Evolutionary conservation across 1,284 basidiomycete genomes (phyloP), one percentile per base, ranked within the genome.

Genomic region (Gymnopus androsaceus): DNA sequence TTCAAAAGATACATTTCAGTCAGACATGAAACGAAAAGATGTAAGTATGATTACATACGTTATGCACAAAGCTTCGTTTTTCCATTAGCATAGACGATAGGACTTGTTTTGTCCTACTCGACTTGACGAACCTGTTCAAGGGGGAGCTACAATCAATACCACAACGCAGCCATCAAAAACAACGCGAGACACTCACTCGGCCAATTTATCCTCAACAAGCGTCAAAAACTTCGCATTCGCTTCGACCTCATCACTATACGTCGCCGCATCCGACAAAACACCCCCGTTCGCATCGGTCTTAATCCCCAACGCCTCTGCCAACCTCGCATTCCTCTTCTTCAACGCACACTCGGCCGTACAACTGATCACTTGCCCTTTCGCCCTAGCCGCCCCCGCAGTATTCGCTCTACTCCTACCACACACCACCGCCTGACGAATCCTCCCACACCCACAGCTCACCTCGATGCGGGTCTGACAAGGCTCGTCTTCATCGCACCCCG

Each of bases 281-380:
- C n/a, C 50, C 55, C 71, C 58, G 56, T 69, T 75, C 60, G 60
- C n/a, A 19, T 81, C 81, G 1, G 77, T 65, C 49, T 70, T 84
- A 65, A 97, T 94, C 0, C 93, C 93, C 5, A 98, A 72, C 0
- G 94, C 95, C 42, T 94, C 92, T 1, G 95, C 94, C 7, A 98
- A 73, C 30, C 85, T 76, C 0, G 88, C 90, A 64, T 95, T 96
- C 8, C 95, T 82, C 69, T 94, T 91, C 45, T 88, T 90, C 30
- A 92, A 77, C 21, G 76, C 76, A 64, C 94, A 96, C 55, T 95
- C 92, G 49, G 82, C 85, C 33, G 84, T 85, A 64, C 94, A 97
- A 61, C 89, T 89, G 15, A 88, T 77, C 33, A 37, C 36, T 38
- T 75, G 74, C n/a, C 71, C 66, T 54, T 74, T 70, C n/a, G n/a